Conservation (phyloP, 352 stramenopile genomes). For the Phytophthora niederhauseri region DNA sequence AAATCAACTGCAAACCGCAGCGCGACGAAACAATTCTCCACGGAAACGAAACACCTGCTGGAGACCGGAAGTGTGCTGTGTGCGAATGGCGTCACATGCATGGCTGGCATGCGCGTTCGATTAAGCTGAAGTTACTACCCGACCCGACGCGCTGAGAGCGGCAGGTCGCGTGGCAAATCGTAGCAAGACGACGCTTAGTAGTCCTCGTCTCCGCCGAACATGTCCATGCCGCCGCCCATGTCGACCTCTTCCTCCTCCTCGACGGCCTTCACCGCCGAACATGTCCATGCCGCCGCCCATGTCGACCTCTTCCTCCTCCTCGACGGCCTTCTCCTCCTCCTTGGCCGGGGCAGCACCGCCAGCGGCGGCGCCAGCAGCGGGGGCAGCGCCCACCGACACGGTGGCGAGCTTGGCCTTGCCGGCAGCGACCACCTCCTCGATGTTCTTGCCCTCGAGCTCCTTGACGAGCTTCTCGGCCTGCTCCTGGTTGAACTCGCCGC, state of each 20-base stretch:
- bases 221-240: conserved; percentile 84
- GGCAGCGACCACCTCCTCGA: conserved; percentile 85
- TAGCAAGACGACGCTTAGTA: conserved; percentile 61
- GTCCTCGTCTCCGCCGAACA: conserved; percentile 84
- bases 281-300: conserved; percentile 86
- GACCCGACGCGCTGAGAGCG: conserved; percentile 15
- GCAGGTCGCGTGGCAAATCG: conserved; percentile 8
- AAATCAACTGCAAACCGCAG: conserved; percentile 19
- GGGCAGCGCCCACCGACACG: conserved; percentile 72
- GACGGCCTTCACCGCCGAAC: conserved; percentile 74
- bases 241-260: conserved; percentile 86
- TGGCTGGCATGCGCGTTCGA: conserved; percentile 47
- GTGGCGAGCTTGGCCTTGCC: conserved; percentile 87
- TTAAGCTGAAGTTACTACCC: conserved; percentile 55
- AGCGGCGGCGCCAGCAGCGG: conserved; percentile 43
- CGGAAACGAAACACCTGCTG: background rate
- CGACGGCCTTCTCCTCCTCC: conserved; percentile 67
- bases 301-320: conserved; percentile 85
- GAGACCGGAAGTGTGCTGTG: conserved; percentile 32
- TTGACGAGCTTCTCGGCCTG: conserved; percentile 85
- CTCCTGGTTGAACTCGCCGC: conserved; percentile 78
- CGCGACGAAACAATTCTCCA: background rate
- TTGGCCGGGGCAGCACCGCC: conserved; percentile 52
- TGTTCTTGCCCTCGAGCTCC: conserved; percentile 91
- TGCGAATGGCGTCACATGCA: conserved; percentile 52